phyloP scores from a whole-genome alignment of 257 asterid species.

The Fraxinus anomala region DNA sequence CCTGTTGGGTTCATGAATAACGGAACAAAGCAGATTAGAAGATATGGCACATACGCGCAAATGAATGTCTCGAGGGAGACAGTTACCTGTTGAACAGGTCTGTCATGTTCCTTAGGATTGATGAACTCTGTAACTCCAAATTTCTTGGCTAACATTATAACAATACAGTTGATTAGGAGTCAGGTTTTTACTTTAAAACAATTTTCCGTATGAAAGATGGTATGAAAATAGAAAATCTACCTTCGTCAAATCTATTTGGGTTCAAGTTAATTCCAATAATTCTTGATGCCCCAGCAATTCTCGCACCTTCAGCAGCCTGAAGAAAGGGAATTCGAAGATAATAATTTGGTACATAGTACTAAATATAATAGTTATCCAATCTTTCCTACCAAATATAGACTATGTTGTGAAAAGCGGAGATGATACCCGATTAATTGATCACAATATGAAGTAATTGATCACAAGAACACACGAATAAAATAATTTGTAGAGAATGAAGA shows the following conservation, averaged over 20 bases:
- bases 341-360: background rate
- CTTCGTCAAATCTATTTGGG: constrained; percentile 55
- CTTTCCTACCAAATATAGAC: background rate
- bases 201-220: background rate
- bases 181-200: background rate
- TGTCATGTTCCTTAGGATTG: constrained; percentile 63
- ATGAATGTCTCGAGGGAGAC: background rate
- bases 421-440: too few relatives aligned
- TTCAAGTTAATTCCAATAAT: constrained; percentile 66
- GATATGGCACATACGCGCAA: background rate
- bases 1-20: constrained; percentile 29
- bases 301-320: constrained; percentile 86
- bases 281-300: constrained; percentile 79
- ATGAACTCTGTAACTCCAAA: constrained; percentile 81
- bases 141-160: constrained; percentile 54
- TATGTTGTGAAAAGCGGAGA: too few relatives aligned
- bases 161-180: background rate
- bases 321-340: background rate
- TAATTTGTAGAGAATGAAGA: too few relatives aligned
- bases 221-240: constrained; percentile 16
- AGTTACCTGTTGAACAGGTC: constrained; percentile 73
- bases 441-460: too few relatives aligned
- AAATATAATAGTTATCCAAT: background rate
- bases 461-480: too few relatives aligned
- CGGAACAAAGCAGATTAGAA: background rate